Conservation (phyloP, 169 alveolate genomes). For the Cryptosporidium meleagridis region DNA sequence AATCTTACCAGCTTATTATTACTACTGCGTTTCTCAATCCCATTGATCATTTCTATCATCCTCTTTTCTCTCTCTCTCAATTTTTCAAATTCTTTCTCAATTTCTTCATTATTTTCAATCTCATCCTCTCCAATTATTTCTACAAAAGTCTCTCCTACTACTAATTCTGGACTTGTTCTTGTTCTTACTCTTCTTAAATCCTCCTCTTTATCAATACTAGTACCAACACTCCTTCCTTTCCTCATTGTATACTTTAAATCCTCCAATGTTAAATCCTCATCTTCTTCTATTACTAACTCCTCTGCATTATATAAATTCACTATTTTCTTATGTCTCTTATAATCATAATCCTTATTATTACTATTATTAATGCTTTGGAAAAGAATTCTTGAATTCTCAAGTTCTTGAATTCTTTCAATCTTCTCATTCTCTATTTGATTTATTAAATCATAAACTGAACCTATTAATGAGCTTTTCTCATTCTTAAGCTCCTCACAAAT, state of each 20-base stretch:
- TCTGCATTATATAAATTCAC: not conserved
- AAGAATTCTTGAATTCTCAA: conserved; percentile 62
- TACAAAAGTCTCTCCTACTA: not conserved
- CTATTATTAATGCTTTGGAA: conserved; percentile 61
- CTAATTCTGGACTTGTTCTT: not conserved
- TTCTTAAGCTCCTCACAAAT: conserved; percentile 23
- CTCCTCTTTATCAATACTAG: not conserved
- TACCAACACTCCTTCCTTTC: not conserved
- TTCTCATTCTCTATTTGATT: conserved; percentile 68
- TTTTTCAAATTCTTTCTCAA: too few relatives aligned
- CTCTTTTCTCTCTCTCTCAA: too few relatives aligned
- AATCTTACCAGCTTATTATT: not conserved
- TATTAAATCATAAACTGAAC: conserved; percentile 70
- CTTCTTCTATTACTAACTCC: not conserved
- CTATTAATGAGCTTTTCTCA: conserved; percentile 47
- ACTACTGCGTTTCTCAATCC: too few relatives aligned
- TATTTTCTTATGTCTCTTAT: not conserved
- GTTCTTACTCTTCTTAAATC: not conserved
- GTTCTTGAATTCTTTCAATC: conserved; percentile 71
- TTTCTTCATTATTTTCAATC: too few relatives aligned
- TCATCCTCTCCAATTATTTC: not conserved
- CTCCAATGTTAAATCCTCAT: conserved; percentile 26
- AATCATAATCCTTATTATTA: not conserved
- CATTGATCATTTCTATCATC: too few relatives aligned
- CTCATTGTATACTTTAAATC: conserved; percentile 41